A percentile compares a stretch with the other conserved stretches of the same genome.
phyloP scores from a whole-genome alignment of 805 yeast species.

The Starmera caribaea region DNA sequence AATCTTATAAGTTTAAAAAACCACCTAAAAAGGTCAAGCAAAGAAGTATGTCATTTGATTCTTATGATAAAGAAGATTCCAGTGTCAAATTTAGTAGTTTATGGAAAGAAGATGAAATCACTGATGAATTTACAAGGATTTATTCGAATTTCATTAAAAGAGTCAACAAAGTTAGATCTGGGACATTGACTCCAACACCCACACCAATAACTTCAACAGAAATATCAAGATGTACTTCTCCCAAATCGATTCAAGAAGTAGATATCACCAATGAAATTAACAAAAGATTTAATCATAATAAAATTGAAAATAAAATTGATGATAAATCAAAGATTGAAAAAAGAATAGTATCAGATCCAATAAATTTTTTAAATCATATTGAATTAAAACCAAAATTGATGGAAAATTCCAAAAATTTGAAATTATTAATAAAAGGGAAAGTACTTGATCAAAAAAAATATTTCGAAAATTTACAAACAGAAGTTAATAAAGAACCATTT shows the following conservation, averaged over 20 bases:
- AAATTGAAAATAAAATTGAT: no score
- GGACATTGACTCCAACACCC: not conserved
- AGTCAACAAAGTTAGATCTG: not conserved
- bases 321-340: no score
- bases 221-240: no score
- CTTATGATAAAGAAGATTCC: not conserved
- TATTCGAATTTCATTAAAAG: slow-evolving; percentile 3
- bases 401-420: not conserved
- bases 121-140: slow-evolving; percentile 2
- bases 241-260: no score
- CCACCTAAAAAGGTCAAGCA: slow-evolving; percentile 1
- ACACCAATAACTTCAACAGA: not conserved
- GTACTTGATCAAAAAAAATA: slow-evolving; percentile 6
- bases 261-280: no score
- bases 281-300: no score
- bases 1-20: slow-evolving; percentile 7
- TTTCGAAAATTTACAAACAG: slow-evolving; percentile 9
- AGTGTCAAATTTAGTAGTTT: no score
- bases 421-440: no score
- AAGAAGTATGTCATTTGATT: not conserved
- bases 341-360: no score
- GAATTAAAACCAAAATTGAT: not conserved
- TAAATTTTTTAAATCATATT: not conserved
- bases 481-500: not conserved
- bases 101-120: not conserved